These are phyloP conservation scores for Cytospora piceae DNA, from an alignment of 2,329 filamentous ascomycete species.

Conservation along the genomic window DNA sequence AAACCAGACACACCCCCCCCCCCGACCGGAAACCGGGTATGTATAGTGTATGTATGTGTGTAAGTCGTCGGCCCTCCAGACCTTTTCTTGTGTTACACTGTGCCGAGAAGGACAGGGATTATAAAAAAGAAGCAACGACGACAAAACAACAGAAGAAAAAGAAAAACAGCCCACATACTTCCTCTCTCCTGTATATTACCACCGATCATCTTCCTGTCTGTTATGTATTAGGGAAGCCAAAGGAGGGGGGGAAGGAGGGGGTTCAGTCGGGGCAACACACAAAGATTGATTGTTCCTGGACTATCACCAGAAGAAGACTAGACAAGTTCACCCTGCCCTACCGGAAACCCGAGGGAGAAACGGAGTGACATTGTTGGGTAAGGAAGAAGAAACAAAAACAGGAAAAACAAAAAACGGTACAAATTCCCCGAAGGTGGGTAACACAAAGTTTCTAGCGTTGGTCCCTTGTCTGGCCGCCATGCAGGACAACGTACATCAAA, in stretches of 20 bases:
- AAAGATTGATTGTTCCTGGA: too few relatives aligned
- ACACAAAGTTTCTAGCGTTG: constrained; percentile 29
- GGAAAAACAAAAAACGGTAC: constrained; percentile 7
- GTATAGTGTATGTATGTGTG: neutral
- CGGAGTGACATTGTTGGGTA: neutral
- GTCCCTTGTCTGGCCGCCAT: constrained; percentile 13
- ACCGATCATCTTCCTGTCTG: too few relatives aligned
- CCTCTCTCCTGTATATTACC: too few relatives aligned
- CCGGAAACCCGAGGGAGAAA: neutral
- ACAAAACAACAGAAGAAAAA: neutral
- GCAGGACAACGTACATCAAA: constrained; percentile 13
- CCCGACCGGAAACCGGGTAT: neutral
- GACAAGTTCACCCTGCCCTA: neutral
- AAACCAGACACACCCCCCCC: neutral
- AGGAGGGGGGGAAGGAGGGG: too few relatives aligned
- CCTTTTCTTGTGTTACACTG: neutral
- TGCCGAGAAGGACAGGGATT: neutral
- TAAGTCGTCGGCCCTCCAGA: neutral
- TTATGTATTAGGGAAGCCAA: too few relatives aligned
- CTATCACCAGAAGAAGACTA: neutral
- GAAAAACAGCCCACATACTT: too few relatives aligned
- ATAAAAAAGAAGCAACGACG: neutral
- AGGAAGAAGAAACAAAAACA: neutral
- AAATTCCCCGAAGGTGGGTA: constrained; percentile 31
- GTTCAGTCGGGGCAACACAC: too few relatives aligned